Evolutionary conservation across 148 eudicot genomes (phyloP), one percentile per base, ranked within the genome.

Genomic region (Oxyria digyna): DNA sequence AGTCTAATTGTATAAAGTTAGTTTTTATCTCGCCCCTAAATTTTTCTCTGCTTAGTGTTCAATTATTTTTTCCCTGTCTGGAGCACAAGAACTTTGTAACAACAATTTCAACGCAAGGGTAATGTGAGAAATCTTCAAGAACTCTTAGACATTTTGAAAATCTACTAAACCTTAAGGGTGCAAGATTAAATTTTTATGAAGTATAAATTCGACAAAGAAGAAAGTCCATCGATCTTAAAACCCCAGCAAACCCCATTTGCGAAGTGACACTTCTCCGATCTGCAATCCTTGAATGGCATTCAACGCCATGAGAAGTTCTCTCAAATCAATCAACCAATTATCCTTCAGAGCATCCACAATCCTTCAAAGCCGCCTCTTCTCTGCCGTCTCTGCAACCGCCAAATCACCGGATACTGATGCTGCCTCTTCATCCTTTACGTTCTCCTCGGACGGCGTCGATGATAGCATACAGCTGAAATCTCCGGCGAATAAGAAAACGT

Each of bases 391-490:
- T 7, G 77, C 83, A 62, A 66, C 74, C 46, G 77, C 81, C 62
- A 69, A 26, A 18, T 15, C 75, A 21, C 20, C 78, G 10, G 84
- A 81, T 18, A 18, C 84, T 17, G 85, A 76, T 52, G 26, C 50
- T 55, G 45, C 73, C 1, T 69, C 59, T 63, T 59, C 74, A 0
- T 69, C 85, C 59, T 87, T 84, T 75, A 76, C 83, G 69, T 86
- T 82, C 66, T 78, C 91, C 8, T 38, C 83, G 26, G 79, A 71
- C 49, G 64, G 27, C 20, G 23, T 6, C 17, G 72, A 80, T 38
- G 80, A 76, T 29, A 65, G n/a, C 40, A 80, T 87, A 32, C 70
- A 71, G 45, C 12, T 89, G 18, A 85, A 82, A 70, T 72, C 73
- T 8, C 78, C 76, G 2, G 79, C 40, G 37, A 77, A 77, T 45